Conservation (phyloP, 2,329 filamentous ascomycete species). For the Curvularia hawaiiensis region DNA sequence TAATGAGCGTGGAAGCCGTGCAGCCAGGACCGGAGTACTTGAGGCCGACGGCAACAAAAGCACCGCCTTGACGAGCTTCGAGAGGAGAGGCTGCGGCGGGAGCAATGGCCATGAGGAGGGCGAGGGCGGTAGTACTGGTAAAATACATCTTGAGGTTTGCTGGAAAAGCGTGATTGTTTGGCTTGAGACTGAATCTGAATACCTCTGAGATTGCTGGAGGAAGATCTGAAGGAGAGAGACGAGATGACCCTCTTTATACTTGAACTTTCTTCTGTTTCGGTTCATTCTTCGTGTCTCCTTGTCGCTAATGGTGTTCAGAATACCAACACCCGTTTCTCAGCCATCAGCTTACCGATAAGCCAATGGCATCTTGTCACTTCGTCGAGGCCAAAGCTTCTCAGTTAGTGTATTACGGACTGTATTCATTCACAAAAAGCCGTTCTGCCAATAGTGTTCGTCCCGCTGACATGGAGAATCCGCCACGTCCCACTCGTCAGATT, state of each 20-base stretch:
- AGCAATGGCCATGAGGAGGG: neutral
- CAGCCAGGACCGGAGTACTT: slow-evolving; percentile 22
- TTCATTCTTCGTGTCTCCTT: neutral
- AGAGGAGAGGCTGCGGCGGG: neutral
- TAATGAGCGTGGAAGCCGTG: slow-evolving; percentile 15
- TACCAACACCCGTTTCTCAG: neutral
- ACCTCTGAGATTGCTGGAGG: neutral
- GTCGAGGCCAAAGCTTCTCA: neutral
- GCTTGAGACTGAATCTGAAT: neutral
- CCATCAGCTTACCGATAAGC: neutral
- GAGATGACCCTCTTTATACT: neutral
- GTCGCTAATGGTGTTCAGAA: neutral
- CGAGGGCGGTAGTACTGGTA: neutral
- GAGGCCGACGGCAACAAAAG: slow-evolving; percentile 19
- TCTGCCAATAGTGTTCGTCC: neutral
- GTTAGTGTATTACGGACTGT: neutral
- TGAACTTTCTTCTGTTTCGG: too few species aligned
- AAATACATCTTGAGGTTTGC: neutral
- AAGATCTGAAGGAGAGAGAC: neutral
- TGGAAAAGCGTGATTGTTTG: neutral
- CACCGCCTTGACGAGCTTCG: slow-evolving; percentile 1
- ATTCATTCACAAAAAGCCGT: neutral
- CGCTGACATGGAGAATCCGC: neutral
- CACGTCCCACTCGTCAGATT: neutral
- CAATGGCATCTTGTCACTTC: neutral